A percentile compares a stretch with the other conserved stretches of the same genome.
phyloP scores from a whole-genome alignment of 1,284 basidiomycete species.

The Ceraceosorus guamensis region DNA sequence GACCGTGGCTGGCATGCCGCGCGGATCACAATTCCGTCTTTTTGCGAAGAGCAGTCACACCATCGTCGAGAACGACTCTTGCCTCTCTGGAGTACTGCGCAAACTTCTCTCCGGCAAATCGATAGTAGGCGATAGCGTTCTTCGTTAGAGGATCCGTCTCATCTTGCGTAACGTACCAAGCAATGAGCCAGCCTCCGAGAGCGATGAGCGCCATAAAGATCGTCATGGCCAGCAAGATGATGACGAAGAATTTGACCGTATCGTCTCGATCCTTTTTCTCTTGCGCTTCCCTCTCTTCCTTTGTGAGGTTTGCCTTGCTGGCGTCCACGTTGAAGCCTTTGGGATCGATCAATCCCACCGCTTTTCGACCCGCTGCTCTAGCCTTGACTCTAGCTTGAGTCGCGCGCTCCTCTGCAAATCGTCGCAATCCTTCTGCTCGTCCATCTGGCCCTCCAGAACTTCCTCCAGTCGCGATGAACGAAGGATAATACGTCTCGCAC shows the following conservation, averaged over 20 bases:
- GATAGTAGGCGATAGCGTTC: no score
- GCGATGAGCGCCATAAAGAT: conserved; percentile 12
- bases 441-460: conserved; percentile 5
- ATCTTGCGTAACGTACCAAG: conserved; percentile 36
- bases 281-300: conserved; percentile 15
- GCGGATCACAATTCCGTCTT: no score
- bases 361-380: neutral
- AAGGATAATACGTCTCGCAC: conserved; percentile 44
- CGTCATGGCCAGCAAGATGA: conserved; percentile 29
- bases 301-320: conserved; percentile 1
- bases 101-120: no score
- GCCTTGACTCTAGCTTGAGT: neutral
- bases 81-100: no score
- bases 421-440: conserved; percentile 21
- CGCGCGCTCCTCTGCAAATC: conserved; percentile 18
- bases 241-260: conserved; percentile 29
- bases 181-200: conserved; percentile 24
- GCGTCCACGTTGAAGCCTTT: neutral
- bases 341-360: neutral
- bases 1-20: no score
- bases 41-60: no score
- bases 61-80: no score
- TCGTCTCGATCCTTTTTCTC: conserved; percentile 19
- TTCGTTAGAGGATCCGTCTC: conserved; percentile 23
- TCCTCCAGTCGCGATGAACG: conserved; percentile 20